Conservation (phyloP, 139 green algal species). For the Choricystis sp. region DNA sequence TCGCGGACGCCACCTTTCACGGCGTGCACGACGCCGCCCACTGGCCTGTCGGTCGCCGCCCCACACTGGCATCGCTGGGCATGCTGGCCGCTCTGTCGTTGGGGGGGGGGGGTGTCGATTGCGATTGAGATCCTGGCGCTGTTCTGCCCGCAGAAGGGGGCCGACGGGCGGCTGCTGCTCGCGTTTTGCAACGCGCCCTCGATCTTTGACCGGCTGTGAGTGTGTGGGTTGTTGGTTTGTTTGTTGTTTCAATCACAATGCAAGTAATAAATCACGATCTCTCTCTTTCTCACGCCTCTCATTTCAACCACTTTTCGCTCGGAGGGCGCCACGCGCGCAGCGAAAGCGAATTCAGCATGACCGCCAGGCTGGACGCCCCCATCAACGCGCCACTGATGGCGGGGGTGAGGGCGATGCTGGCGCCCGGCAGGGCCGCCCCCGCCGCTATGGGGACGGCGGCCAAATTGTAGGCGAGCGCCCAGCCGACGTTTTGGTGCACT, state of each 20-base stretch:
- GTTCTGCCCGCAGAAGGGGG: background rate
- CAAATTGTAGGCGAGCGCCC: conserved; percentile 81
- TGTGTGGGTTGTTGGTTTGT: background rate
- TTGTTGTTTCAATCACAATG: background rate
- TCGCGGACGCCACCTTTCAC: background rate
- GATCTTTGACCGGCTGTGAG: background rate
- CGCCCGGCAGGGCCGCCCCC: conserved; percentile 28
- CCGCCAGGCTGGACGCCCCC: conserved; percentile 55
- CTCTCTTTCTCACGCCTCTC: too few relatives aligned
- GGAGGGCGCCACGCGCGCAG: conserved; percentile 20
- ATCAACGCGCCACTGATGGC: conserved; percentile 53
- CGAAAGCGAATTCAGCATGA: conserved; percentile 74
- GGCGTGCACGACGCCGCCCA: background rate
- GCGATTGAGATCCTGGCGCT: background rate
- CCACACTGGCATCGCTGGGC: too few relatives aligned
- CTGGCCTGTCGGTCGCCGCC: too few relatives aligned
- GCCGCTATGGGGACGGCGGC: conserved; percentile 51
- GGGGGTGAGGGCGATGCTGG: conserved; percentile 35
- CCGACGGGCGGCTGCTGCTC: background rate
- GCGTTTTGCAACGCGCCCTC: background rate
- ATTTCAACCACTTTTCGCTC: background rate
- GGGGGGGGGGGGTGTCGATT: background rate
- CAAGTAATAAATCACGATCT: background rate
- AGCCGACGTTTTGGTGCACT: conserved; percentile 76
- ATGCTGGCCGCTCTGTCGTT: background rate